A percentile compares a stretch with the other conserved stretches of the same genome.
phyloP scores from a whole-genome alignment of 495 filamentous ascomycete genomes.

The Talaromyces trachyspermus region DNA sequence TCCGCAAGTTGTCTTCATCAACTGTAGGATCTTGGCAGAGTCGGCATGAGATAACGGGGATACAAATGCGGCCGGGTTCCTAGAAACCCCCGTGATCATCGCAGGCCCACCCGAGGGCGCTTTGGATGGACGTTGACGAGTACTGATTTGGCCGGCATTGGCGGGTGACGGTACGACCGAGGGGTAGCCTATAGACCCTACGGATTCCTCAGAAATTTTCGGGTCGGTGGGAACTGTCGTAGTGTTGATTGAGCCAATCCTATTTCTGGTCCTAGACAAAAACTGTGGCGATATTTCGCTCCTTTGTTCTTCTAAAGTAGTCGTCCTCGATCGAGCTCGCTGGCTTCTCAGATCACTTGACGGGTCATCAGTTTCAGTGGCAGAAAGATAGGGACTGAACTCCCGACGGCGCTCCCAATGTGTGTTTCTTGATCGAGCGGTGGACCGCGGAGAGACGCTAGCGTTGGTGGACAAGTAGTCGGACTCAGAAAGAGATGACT shows the following conservation, averaged over 20 bases:
- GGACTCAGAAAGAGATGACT: conserved; percentile 34
- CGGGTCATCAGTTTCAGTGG: conserved; percentile 28
- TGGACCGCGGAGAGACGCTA: conserved; percentile 35
- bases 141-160: conserved; percentile 15
- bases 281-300: conserved; percentile 34
- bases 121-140: conserved; percentile 39
- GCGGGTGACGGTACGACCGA: conserved; percentile 41
- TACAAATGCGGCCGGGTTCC: conserved; percentile 38
- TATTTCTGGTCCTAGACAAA: conserved; percentile 27
- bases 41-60: conserved; percentile 47
- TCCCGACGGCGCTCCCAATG: conserved; percentile 26
- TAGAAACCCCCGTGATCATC: conserved; percentile 21
- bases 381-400: conserved; percentile 20
- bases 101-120: conserved; percentile 24
- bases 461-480: conserved; percentile 31
- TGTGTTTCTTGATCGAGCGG: conserved; percentile 25
- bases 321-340: conserved; percentile 42
- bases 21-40: conserved; percentile 43
- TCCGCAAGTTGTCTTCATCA: conserved; percentile 53
- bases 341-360: conserved; percentile 26
- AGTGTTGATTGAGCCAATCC: conserved; percentile 39
- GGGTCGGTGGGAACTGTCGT: conserved; percentile 23
- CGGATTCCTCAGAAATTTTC: conserved; percentile 23
- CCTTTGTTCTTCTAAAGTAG: conserved; percentile 41
- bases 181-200: conserved; percentile 43